Base-by-base conservation (phyloP, 1,284 basidiomycete species). In the Cronartium quercuum region DNA sequence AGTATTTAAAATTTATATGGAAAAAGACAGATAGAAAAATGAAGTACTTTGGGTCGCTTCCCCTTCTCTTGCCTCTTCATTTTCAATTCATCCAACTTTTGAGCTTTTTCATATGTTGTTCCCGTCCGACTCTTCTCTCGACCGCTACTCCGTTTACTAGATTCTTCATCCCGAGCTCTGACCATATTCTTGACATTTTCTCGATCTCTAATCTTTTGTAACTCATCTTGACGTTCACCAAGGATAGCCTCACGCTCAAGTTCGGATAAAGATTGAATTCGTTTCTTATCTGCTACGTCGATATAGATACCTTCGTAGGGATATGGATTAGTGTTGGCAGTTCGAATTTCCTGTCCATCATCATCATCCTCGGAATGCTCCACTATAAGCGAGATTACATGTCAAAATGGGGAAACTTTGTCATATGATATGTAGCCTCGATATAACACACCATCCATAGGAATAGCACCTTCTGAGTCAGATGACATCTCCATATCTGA, bases 401-500 rank as follows among this genome's bases (percentile, higher is more conserved):
- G 15, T 24, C n/a, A 37, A 12, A 34, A 34, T 15, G 37, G 21
- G 35, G 2, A n/a, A 18, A 35, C 2, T 62, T 38, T 3, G 24
- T 21, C 34, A 15, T 18, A 29, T 62, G 34, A 57, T 34, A 35
- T 18, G 38, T 15, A 58, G 12, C 4, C 12, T 40, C 40, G 37
- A 47, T 51, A 35, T 12, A 47, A 29, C 68, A 9, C 6, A 70
- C 68, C 68, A 6, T 70, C 57, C 34, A 61, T 63, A 12, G 60
- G 57, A 13, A 63, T 38, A 21, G 35, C 69, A 58, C 42, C 62
- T 24, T 65, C 69, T 4, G 69, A 73, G 15, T 62, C 69, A 57
- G 69, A 73, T 35, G 69, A 73, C 69, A 73, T 73, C 55, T 73
- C 69, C 69, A 73, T 73, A 55, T 73, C 69, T 57, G 69, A 73